phyloP scores from a whole-genome alignment of 306 rosid genomes.

The Dalbergia oliveri region DNA sequence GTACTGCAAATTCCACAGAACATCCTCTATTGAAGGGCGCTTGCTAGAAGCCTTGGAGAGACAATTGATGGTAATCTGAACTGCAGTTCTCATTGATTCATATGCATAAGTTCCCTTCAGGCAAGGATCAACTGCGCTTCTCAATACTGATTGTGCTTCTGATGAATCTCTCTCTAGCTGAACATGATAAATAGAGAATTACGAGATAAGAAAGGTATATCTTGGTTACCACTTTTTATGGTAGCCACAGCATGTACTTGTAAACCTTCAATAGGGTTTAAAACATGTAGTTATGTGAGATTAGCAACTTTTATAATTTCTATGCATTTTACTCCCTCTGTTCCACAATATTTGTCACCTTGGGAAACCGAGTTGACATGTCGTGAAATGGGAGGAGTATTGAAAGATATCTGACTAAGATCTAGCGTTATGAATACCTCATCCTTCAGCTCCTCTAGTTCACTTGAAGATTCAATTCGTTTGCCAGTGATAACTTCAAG shows the following conservation, averaged over 20 bases:
- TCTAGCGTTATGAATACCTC: constrained; percentile 61
- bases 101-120: constrained; percentile 80
- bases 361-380: too few species aligned
- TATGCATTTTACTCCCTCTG: neutral
- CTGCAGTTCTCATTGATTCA: constrained; percentile 78
- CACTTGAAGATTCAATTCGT: constrained; percentile 58
- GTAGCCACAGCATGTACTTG: constrained; percentile 1
- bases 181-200: constrained; percentile 21
- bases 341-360: too few species aligned
- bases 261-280: neutral
- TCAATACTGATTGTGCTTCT: constrained; percentile 60
- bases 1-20: constrained; percentile 92
- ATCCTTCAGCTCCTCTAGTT: constrained; percentile 68
- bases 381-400: too few species aligned
- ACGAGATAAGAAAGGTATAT: constrained; percentile 33
- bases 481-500: constrained; percentile 85
- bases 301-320: neutral
- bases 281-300: neutral
- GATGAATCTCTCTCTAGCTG: constrained; percentile 81
- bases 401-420: neutral
- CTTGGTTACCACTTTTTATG: constrained; percentile 34
- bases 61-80: constrained; percentile 80
- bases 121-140: constrained; percentile 63
- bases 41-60: constrained; percentile 64
- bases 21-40: constrained; percentile 93